These are phyloP conservation scores for Amesomyces nigricolor DNA, from an alignment of 2,329 filamentous ascomycete genomes.

Conservation along the genomic window DNA sequence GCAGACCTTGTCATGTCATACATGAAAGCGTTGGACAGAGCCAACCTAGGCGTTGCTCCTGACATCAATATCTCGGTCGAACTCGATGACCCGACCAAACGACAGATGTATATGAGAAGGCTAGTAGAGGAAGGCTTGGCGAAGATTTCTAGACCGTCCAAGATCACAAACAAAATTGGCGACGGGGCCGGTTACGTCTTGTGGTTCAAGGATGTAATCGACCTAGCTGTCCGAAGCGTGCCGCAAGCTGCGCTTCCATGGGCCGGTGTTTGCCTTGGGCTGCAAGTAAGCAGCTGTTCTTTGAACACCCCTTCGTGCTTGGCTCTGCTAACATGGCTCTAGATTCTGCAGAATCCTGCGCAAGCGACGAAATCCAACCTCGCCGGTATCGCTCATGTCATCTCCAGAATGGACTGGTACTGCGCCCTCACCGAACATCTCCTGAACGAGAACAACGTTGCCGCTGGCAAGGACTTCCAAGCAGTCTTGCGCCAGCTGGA, in stretches of 20 bases:
- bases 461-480: too few relatives aligned
- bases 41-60: neutral
- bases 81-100: constrained; percentile 7
- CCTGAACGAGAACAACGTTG: too few relatives aligned
- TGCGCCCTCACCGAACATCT: too few relatives aligned
- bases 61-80: constrained; percentile 6
- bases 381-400: too few relatives aligned
- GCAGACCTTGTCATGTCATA: constrained; percentile 25
- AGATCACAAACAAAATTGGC: constrained; percentile 25
- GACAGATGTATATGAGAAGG: constrained; percentile 28
- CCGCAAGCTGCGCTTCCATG: constrained; percentile 29
- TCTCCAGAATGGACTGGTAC: too few relatives aligned
- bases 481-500: too few relatives aligned
- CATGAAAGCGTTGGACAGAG: constrained; percentile 21
- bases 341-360: too few relatives aligned
- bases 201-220: constrained; percentile 26
- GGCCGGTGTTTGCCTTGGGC: too few relatives aligned
- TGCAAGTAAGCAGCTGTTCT: too few relatives aligned
- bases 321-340: too few relatives aligned
- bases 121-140: constrained; percentile 29
- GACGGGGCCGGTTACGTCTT: constrained; percentile 25
- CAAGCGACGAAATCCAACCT: too few relatives aligned
- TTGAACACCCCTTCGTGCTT: too few relatives aligned
- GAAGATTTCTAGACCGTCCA: constrained; percentile 24
- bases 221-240: constrained; percentile 26